Percentiles rank a stretch among this genome's conserved stretches.
phyloP scores from a whole-genome alignment of 352 stramenopile genomes.

The Poterioochromonas sp. region DNA sequence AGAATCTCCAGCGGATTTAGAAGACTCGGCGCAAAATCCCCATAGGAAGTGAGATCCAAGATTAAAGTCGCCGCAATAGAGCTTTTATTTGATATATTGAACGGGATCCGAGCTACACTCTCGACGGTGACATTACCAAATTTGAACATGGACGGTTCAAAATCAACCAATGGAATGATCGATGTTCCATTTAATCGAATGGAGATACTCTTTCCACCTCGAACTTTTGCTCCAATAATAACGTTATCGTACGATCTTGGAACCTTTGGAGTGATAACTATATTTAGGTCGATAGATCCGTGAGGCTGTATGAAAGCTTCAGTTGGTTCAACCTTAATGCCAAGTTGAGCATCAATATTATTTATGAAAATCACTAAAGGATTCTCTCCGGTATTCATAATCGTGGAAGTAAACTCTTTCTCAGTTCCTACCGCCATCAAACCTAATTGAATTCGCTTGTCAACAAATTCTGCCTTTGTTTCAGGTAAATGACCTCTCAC shows the following conservation, averaged over 20 bases:
- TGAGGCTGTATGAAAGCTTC: constrained; percentile 1
- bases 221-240: background rate
- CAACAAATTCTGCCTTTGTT: constrained; percentile 39
- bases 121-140: constrained; percentile 70
- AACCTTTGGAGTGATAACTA: background rate
- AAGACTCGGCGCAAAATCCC: constrained; percentile 52
- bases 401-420: constrained; percentile 37
- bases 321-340: constrained; percentile 33
- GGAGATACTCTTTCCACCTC: constrained; percentile 15
- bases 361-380: constrained; percentile 44
- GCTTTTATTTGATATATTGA: constrained; percentile 67
- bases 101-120: constrained; percentile 52
- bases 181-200: background rate
- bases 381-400: constrained; percentile 46
- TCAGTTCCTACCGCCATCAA: constrained; percentile 62
- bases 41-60: constrained; percentile 62
- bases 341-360: constrained; percentile 31
- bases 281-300: background rate
- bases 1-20: background rate
- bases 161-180: constrained; percentile 63
- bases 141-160: constrained; percentile 51
- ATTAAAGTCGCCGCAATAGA: constrained; percentile 63
- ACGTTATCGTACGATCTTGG: constrained; percentile 12
- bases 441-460: constrained; percentile 59
- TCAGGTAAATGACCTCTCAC: constrained; percentile 41